Conservation (phyloP, 2,329 filamentous ascomycete genomes). For the Penicillium janthinellum region DNA sequence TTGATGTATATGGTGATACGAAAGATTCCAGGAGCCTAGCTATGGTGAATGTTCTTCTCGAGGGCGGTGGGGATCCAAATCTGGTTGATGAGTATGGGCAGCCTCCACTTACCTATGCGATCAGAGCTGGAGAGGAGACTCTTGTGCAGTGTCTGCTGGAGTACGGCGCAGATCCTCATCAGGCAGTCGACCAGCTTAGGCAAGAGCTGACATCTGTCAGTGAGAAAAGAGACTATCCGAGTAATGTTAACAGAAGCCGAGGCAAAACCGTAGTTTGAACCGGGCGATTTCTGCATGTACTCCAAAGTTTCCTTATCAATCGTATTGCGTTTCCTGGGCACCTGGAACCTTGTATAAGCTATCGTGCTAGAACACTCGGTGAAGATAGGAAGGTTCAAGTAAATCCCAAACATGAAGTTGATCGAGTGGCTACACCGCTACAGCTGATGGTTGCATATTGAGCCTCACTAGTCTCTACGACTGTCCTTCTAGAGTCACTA, state of each 20-base stretch:
- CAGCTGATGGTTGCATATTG: no score
- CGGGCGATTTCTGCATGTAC: neutral
- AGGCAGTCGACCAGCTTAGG: neutral
- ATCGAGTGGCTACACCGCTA: no score
- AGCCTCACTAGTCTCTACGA: no score
- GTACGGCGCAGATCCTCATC: neutral
- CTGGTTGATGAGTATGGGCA: neutral
- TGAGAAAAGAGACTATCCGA: neutral
- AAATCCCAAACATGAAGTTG: no score
- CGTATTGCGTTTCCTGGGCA: no score
- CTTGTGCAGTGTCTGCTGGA: neutral
- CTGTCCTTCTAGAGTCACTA: neutral
- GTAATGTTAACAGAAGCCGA: neutral
- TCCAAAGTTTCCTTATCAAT: neutral
- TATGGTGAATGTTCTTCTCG: neutral
- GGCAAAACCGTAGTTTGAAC: neutral
- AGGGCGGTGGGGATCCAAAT: neutral
- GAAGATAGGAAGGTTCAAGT: no score
- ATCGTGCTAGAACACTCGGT: no score
- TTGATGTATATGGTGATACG: neutral
- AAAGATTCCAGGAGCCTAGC: neutral
- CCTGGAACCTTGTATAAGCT: no score
- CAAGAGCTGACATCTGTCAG: neutral
- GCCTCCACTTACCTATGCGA: neutral
- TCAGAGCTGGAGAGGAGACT: neutral